Base-by-base conservation (phyloP, 2,329 filamentous ascomycete genomes). In the Epicoccum nigrum region DNA sequence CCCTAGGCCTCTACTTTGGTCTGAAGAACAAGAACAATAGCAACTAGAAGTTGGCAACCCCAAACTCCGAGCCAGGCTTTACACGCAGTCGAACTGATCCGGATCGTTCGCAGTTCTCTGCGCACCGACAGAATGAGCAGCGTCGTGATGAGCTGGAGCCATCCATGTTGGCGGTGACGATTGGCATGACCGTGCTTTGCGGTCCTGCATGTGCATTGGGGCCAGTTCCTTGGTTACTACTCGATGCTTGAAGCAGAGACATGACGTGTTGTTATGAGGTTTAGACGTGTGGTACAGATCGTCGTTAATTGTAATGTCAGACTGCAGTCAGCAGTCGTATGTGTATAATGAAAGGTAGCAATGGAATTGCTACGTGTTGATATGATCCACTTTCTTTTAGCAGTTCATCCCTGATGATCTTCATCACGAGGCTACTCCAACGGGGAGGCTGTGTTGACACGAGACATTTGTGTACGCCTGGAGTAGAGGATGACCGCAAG, bases 1-100 rank as follows among this genome's bases (percentile, higher is more conserved):
- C 77, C 13, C 65, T 79, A 45, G 81, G 79, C 7, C 53, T 83
- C 27, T 77, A 76, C 60, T 79, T 80, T 66, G 78, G 78, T 35
- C 46, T 76, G 9, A 61, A 54, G 13, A 45, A 58, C 31, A 50
- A 48, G 38, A 46, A 34, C 15, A 17, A 7, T 7, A n/a, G 12
- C 7, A 30, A 30, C 28, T 30, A 30, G 28, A 30, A 30, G 28
- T n/a, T 30, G 9, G 28, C 9, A 6, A 11, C 4, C 8, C 11
- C 19, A 1, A 8, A 3, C 8, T 13, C 12, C 11, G 21, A 40
- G 16, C 34, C 12, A 9, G 30, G 25, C 19, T 7, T 2, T 15
- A 16, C 12, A 34, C 17, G 15, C n/a, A 30, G 7, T 35, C 17
- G 2, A 12, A 6, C n/a, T 17, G n/a, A n/a, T 12, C 15, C 11